phyloP scores from a whole-genome alignment of 176 grass and related monocot genomes.

The Chrysopogon serrulatus region DNA sequence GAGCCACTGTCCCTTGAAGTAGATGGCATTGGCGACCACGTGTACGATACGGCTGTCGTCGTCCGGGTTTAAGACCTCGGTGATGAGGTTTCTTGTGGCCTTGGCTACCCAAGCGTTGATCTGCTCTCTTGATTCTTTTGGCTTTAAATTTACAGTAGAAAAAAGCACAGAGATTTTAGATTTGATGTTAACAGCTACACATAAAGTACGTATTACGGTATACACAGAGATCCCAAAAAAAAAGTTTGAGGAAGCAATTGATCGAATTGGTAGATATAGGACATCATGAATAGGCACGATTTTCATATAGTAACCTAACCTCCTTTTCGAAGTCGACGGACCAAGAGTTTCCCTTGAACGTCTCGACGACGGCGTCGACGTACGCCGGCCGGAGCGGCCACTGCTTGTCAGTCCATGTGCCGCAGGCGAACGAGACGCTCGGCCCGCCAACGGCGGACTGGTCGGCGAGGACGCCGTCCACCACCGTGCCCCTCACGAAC shows the following conservation, averaged over 20 bases:
- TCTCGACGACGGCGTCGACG: neutral
- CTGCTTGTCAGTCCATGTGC: no score
- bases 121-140: neutral
- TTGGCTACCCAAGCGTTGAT: constrained; percentile 22
- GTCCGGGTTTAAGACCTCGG: neutral
- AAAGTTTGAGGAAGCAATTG: no score
- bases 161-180: no score
- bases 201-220: no score
- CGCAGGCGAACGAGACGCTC: neutral
- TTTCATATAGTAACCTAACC: neutral
- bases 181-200: no score
- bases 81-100: constrained; percentile 23
- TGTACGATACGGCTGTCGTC: neutral
- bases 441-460: neutral
- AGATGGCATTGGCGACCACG: constrained; percentile 39
- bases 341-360: neutral
- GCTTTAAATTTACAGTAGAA: neutral
- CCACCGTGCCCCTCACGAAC: neutral
- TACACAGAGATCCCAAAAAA: no score
- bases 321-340: neutral
- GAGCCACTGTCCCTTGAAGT: constrained; percentile 39
- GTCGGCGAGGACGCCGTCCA: constrained; percentile 2
- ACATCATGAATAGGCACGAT: neutral
- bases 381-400: neutral
- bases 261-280: neutral